Evolutionary conservation across 2,329 filamentous ascomycete genomes (phyloP), one percentile per base, ranked within the genome.

Genomic region (Colletotrichum spinosum): DNA sequence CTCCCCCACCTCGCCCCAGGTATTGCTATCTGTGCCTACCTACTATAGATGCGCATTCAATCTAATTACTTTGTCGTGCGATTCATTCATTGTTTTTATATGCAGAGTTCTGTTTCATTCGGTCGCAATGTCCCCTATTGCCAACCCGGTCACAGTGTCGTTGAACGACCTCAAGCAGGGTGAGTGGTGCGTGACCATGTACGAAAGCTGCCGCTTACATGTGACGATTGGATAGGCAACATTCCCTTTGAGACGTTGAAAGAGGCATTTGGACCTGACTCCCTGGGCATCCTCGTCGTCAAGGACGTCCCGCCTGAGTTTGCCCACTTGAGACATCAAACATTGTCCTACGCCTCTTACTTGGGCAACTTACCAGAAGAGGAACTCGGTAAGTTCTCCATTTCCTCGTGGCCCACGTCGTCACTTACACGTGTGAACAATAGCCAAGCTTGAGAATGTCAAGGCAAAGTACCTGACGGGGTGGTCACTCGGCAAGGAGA

Each of bases 221-320:
- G 38, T 45, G 69, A 37, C 6, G 52, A 42, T 57, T 46, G 17
- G 11, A 9, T 69, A 92, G 91, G 88, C 17, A 86, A 84, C 62
- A 83, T 95, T 50, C 84, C 90, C 0, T 90, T 93, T 56, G 84
- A 87, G 60, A 86, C 86, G 0, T 84, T 96, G 10, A 87, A 92
- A 71, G 79, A 91, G 70, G 96, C 96, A 0, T 98, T 99, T 75
- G 96, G 96, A 0, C 93, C 94, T 2, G 88, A 92, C 34, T 97
- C 94, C 2, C 83, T 98, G 11, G 96, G 96, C 0, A 97, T 99
- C 56, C 90, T 99, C 60, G 82, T 98, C n/a, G 94, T 99, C 52
- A 93, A 92, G 75, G 92, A 94, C 74, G 87, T 98, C 0, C 92
- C 94, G 0, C 68, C 84, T 6, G 83, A 88, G 56, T 99, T 97